Base-by-base conservation (phyloP, 2,329 filamentous ascomycete species). In the Bipolaris oryzae region DNA sequence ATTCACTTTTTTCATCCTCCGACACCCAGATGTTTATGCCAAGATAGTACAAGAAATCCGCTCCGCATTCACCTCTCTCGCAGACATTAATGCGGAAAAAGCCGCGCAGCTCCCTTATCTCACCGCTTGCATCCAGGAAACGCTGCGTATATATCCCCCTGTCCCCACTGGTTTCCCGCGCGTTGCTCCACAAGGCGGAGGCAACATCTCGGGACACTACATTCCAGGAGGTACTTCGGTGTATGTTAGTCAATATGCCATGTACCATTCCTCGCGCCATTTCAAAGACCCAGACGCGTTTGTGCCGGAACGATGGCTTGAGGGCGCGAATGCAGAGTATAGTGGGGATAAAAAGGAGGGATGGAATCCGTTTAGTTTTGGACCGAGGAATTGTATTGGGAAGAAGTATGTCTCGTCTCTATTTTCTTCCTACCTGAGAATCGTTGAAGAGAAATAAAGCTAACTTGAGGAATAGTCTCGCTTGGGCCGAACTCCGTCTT, bases 1-100 rank as follows among this genome's bases (percentile, higher is more conserved):
- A 1, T 66, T 72, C 0, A 79, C 78, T 0, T 82, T 75, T 50
- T 69, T 78, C 0, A 68, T 84, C 0, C 63, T 79, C 20, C 57
- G 43, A 16, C 53, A 74, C 37, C 51, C 56, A 0, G 38, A 44
- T 0, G 49, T 50, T 0, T 69, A 70, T 48, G 45, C 48, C 0
- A 72, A 68, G 25, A 44, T 74, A 0, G 60, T 59, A 0, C 39
- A 54, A 13, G 68, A 73, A 33, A 64, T 75, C 25, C 65, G 72
- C 7, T 55, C 50, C 16, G 55, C 42, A 1, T 75, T 75, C 50
- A 47, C 58, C 2, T 50, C 44, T 1, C 16, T 41, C 1, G 35
- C 31, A 0, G 59, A 71, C 0, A 75, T 76, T 9, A 73, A 66
- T 1, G 55, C 71, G 10, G 71, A 72, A 0, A 53, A 50, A 21